Conservation (phyloP, 2,329 filamentous ascomycete species). For the Ceratocystis colombiana region DNA sequence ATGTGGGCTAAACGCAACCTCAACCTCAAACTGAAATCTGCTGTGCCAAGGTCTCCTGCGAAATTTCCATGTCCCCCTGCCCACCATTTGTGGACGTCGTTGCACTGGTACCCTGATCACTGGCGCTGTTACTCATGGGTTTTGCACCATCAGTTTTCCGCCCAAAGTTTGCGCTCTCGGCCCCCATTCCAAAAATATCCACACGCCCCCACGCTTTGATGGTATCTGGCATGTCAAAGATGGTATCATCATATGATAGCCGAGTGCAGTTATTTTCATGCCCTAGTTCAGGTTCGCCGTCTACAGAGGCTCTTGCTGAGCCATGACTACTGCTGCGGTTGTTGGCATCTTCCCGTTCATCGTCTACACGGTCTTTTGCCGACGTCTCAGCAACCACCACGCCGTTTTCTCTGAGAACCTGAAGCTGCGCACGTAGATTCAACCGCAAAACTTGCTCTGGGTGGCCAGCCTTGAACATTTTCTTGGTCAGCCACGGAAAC, state of each 20-base stretch:
- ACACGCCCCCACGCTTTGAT: conserved; percentile 21
- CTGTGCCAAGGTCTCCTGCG: conserved; percentile 6
- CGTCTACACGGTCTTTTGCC: conserved; percentile 41
- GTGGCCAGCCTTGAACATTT: conserved; percentile 47
- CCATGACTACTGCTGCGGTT: conserved; percentile 24
- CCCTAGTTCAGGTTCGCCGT: not conserved
- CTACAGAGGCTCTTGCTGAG: not conserved
- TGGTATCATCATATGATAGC: conserved; percentile 38
- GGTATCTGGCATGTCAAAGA: conserved; percentile 37
- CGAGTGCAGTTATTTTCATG: conserved; percentile 25
- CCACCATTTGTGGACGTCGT: not conserved
- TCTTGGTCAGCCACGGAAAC: conserved; percentile 60
- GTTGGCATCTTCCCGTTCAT: conserved; percentile 27
- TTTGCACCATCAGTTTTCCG: conserved; percentile 20
- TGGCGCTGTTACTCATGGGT: not conserved
- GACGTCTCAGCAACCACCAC: conserved; percentile 43
- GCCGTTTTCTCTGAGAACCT: conserved; percentile 44
- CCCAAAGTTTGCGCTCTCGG: conserved; percentile 23
- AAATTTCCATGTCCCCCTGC: conserved; percentile 4
- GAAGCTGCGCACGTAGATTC: conserved; percentile 49
- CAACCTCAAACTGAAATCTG: not conserved
- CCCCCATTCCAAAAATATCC: conserved; percentile 20
- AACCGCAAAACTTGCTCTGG: conserved; percentile 50
- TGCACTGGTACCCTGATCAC: not conserved
- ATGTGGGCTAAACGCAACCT: not conserved